Conservation (phyloP, 768 basidiomycete genomes). For the Lactarius akahatsu region DNA sequence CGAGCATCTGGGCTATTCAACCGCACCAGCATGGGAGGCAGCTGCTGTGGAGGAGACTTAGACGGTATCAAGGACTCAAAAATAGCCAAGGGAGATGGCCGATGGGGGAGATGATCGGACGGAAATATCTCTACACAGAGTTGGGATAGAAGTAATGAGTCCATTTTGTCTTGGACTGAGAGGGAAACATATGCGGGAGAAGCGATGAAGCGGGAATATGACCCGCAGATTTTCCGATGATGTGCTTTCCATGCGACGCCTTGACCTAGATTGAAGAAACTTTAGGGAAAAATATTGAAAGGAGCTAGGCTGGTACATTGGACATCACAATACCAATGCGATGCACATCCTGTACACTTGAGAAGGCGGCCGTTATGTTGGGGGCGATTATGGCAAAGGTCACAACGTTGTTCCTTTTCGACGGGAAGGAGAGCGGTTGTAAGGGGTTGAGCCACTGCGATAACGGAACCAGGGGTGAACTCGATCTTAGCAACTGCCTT, state of each 20-base stretch:
- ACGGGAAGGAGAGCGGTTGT: conserved; percentile 48
- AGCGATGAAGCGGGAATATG: conserved; percentile 46
- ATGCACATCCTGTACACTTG: conserved; percentile 64
- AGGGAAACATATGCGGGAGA: conserved; percentile 51
- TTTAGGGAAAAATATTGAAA: conserved; percentile 17
- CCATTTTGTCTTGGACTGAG: conserved; percentile 52
- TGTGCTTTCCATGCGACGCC: conserved; percentile 59
- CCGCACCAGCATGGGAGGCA: conserved; percentile 33
- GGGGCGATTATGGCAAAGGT: conserved; percentile 52
- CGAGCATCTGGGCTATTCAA: neutral
- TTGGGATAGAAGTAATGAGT: conserved; percentile 65
- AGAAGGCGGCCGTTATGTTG: conserved; percentile 40
- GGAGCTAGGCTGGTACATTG: conserved; percentile 48
- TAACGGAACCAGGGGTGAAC: conserved; percentile 46
- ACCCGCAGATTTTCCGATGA: conserved; percentile 71
- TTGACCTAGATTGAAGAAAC: conserved; percentile 52
- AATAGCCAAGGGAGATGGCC: conserved; percentile 5
- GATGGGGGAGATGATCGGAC: conserved; percentile 18
- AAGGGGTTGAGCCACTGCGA: conserved; percentile 49
- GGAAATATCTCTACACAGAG: conserved; percentile 45
- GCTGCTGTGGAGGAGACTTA: conserved; percentile 33
- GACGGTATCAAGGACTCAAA: conserved; percentile 33
- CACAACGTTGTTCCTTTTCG: conserved; percentile 67
- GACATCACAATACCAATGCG: conserved; percentile 71
- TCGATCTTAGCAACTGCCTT: conserved; percentile 45